phyloP scores from a whole-genome alignment of 495 filamentous ascomycete genomes.

The Physcia stellaris region DNA sequence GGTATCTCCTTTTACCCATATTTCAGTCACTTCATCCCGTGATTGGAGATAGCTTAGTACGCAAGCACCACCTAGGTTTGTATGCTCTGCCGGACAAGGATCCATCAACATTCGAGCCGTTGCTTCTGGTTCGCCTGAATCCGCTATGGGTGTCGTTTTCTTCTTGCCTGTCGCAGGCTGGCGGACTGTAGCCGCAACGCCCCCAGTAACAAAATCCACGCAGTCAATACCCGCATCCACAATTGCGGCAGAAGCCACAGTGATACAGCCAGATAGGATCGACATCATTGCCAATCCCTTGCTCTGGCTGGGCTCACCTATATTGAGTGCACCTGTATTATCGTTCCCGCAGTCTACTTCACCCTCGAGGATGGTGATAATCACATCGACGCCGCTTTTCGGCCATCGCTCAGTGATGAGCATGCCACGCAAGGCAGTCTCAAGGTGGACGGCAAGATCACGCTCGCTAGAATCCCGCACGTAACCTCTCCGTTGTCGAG shows the following conservation, averaged over 20 bases:
- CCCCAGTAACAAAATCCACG: constrained; percentile 78
- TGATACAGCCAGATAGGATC: constrained; percentile 83
- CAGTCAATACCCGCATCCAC: constrained; percentile 93
- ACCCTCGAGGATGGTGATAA: constrained; percentile 84
- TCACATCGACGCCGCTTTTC: constrained; percentile 86
- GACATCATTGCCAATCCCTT: constrained; percentile 70
- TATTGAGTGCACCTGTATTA: constrained; percentile 27
- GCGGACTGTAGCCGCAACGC: constrained; percentile 67
- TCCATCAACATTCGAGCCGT: constrained; percentile 61
- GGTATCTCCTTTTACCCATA: constrained; percentile 81
- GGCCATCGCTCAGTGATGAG: constrained; percentile 91
- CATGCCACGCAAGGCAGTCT: constrained; percentile 76
- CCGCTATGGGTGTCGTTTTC: constrained; percentile 16
- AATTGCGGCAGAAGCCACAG: constrained; percentile 87
- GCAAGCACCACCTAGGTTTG: constrained; percentile 63
- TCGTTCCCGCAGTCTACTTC: constrained; percentile 61
- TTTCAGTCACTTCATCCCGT: constrained; percentile 81
- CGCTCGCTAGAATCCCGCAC: constrained; percentile 75
- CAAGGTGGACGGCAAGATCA: constrained; percentile 80
- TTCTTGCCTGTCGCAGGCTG: constrained; percentile 14
- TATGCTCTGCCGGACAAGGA: constrained; percentile 68
- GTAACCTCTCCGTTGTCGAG: constrained; percentile 67
- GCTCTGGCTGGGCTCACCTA: constrained; percentile 5
- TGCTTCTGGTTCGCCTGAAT: background rate
- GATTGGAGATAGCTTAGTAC: constrained; percentile 81